These are phyloP conservation scores for Termitomyces sp. DNA, from an alignment of 768 basidiomycete species.

Conservation along the genomic window DNA sequence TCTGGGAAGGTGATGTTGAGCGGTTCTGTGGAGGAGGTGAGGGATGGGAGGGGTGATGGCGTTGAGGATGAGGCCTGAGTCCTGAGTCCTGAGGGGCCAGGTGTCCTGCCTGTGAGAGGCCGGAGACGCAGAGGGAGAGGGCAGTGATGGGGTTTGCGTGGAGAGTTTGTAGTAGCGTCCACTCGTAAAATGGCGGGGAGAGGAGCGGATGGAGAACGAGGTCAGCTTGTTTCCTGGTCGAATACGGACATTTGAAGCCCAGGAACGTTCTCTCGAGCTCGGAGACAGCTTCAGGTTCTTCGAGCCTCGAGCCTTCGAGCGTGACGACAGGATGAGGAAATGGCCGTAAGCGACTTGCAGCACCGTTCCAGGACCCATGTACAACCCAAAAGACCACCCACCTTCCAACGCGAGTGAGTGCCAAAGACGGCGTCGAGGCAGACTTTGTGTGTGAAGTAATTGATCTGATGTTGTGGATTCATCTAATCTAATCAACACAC, in stretches of 20 bases:
- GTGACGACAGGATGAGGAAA: slow-evolving; percentile 13
- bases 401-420: no score
- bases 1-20: slow-evolving; percentile 19
- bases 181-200: slow-evolving; percentile 21
- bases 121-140: slow-evolving; percentile 20
- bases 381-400: no score
- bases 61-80: slow-evolving; percentile 17
- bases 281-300: not conserved
- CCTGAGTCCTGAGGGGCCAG: no score
- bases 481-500: no score
- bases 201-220: slow-evolving; percentile 20
- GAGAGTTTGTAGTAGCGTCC: slow-evolving; percentile 22
- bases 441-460: no score
- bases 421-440: no score
- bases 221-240: slow-evolving; percentile 10
- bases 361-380: slow-evolving; percentile 14
- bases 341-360: slow-evolving; percentile 21
- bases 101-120: slow-evolving; percentile 11
- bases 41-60: slow-evolving; percentile 22
- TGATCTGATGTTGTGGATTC: no score
- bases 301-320: not conserved
- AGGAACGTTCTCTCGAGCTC: slow-evolving; percentile 10
- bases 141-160: slow-evolving; percentile 18
- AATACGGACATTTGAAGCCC: not conserved
- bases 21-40: slow-evolving; percentile 15